Evolutionary conservation across 306 rosid genomes (phyloP), one percentile per base, ranked within the genome.

Genomic region (Prosopis cineraria): DNA sequence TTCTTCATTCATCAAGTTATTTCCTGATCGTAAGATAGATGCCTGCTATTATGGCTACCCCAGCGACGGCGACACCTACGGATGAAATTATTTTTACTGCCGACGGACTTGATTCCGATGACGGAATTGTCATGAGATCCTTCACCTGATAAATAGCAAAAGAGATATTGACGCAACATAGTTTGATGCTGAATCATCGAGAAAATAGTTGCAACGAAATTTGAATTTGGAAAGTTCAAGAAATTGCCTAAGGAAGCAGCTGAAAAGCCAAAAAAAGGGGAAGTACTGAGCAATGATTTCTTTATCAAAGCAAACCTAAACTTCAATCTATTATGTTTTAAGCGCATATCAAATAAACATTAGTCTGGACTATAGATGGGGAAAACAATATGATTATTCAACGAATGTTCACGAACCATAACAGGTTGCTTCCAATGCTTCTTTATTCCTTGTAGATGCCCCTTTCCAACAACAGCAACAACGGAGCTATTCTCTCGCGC

Each of bases 381-480:
- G 13, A 1, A 64, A 33, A 31, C 36, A 7, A 64, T 34, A 16
- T 20, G 59, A 20, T n/a, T 20, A 34, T 19, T 64, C 33, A 39
- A 67, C 33, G 16, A 22, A 56, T 56, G 25, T 69, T 81, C 68
- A 86, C 96, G 30, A 40, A 93, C 99, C 97, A 69, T 73, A 47
- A 95, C 81, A 83, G 98, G 98, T 82, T 95, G 97, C 88, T 82
- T 74, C 99, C 99, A 95, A 17, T 95, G 83, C 84, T 90, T 93
- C 83, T 84, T 87, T 72, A 95, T 95, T 88, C 99, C 99, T 84
- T 80, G 90, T 39, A 95, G 88, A 86, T 95, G 99, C 25, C 97
- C 99, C 85, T 91, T 95, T 34, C 99, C 98, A 74, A 95, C 97
- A 79, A 95, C 99, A 11, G 99, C 99, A 50, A 95, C 99, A 55